Evolutionary conservation across 2,329 filamentous ascomycete genomes (phyloP).

Genomic region (Trichoderma atrobrunneum): DNA sequence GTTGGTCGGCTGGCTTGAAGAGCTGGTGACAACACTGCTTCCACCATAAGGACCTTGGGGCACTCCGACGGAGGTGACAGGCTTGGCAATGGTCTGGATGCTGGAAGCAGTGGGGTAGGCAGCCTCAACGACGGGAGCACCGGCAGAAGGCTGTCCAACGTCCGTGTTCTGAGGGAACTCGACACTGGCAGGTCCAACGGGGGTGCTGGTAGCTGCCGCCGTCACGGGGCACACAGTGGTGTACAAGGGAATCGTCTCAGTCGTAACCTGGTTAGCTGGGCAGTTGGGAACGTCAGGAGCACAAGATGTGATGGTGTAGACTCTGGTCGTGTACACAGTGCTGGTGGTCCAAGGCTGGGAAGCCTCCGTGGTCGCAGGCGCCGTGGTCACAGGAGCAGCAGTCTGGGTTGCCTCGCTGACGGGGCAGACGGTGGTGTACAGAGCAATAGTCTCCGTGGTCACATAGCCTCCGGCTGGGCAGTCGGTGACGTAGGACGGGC

Average conservation of each 20-base stretch:
- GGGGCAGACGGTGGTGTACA: conserved; percentile 47
- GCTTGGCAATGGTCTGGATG: conserved; percentile 23
- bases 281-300: conserved; percentile 51
- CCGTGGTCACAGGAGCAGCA: conserved; percentile 18
- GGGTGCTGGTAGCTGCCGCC: conserved; percentile 20
- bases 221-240: conserved; percentile 40
- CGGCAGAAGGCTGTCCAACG: conserved; percentile 11
- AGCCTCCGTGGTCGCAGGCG: conserved; percentile 1
- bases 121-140: conserved; percentile 11
- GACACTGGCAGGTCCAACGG: background rate
- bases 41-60: conserved; percentile 27
- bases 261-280: conserved; percentile 34
- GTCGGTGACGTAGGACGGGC: conserved; percentile 43
- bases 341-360: conserved; percentile 25
- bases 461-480: conserved; percentile 37
- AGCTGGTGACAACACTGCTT: conserved; percentile 27
- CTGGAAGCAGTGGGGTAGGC: conserved; percentile 6
- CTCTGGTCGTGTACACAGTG: conserved; percentile 53
- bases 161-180: conserved; percentile 14
- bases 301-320: conserved; percentile 55
- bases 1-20: conserved; percentile 19
- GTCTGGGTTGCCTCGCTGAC: conserved; percentile 25
- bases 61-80: conserved; percentile 18
- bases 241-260: conserved; percentile 33
- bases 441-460: conserved; percentile 39